Conservation (phyloP, 352 stramenopile genomes). For the Globisporangium orthogonon region DNA sequence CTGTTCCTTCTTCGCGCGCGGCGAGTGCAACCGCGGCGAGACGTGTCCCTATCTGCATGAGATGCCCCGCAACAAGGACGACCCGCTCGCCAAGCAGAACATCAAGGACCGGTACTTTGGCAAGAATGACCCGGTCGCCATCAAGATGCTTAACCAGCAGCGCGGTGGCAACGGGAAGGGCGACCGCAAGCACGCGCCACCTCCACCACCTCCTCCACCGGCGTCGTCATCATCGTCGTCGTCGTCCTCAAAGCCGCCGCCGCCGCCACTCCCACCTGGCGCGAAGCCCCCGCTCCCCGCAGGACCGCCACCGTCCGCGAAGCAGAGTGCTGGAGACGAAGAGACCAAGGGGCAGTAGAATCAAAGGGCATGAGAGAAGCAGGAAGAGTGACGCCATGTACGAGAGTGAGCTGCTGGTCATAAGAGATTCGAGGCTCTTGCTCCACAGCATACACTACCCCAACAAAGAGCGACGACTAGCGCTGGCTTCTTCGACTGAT, state of each 20-base stretch:
- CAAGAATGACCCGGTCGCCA: slow-evolving; percentile 91
- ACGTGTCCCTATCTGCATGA: slow-evolving; percentile 94
- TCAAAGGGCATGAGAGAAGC: not conserved
- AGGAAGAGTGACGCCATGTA: not conserved
- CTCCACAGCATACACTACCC: not conserved
- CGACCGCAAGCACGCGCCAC: slow-evolving; percentile 18
- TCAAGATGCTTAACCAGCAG: slow-evolving; percentile 71
- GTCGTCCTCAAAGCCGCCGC: slow-evolving; percentile 36
- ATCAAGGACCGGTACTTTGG: slow-evolving; percentile 94
- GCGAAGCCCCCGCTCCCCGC: slow-evolving; percentile 58
- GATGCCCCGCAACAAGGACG: slow-evolving; percentile 90
- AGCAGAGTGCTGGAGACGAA: slow-evolving; percentile 19
- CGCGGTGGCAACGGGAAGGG: slow-evolving; percentile 21
- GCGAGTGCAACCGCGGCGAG: slow-evolving; percentile 91
- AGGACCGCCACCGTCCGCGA: slow-evolving; percentile 35
- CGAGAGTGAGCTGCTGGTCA: not conserved
- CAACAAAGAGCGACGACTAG: not conserved
- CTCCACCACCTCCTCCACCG: slow-evolving; percentile 20
- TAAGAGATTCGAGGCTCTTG: not conserved
- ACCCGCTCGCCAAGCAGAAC: slow-evolving; percentile 94
- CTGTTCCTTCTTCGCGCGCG: slow-evolving; percentile 93
- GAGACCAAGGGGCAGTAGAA: slow-evolving; percentile 16
- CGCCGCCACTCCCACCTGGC: slow-evolving; percentile 42
- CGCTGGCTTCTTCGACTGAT: not conserved
- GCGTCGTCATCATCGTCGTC: not conserved